phyloP scores from a whole-genome alignment of 2,329 filamentous ascomycete genomes.

The Fonsecaea multimorphosa region DNA sequence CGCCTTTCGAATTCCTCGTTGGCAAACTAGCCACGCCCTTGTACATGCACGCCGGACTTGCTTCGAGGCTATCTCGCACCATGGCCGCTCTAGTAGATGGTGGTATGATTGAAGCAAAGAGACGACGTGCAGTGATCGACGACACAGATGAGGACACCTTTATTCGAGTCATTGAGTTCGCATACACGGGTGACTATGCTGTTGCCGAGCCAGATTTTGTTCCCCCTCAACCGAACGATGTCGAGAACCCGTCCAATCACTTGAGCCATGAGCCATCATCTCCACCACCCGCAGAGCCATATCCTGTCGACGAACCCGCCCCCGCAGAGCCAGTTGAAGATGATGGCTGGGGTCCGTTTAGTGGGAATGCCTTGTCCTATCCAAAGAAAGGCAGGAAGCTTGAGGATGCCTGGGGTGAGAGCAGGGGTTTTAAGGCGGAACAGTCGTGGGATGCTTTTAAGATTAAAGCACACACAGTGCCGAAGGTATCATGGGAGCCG shows the following conservation, averaged over 20 bases:
- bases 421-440: background rate
- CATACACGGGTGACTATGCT: constrained; percentile 38
- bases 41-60: constrained; percentile 36
- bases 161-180: constrained; percentile 36
- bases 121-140: constrained; percentile 22
- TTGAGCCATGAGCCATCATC: background rate
- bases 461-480: constrained; percentile 1
- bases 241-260: background rate
- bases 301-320: too few relatives aligned
- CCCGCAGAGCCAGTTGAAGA: background rate
- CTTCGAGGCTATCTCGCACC: constrained; percentile 31
- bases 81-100: constrained; percentile 33
- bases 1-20: constrained; percentile 35
- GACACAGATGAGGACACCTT: constrained; percentile 38
- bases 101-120: constrained; percentile 33
- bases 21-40: constrained; percentile 29
- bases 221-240: background rate
- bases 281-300: too few relatives aligned
- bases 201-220: constrained; percentile 13
- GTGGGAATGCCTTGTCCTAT: too few relatives aligned
- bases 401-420: too few relatives aligned
- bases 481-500: constrained; percentile 26
- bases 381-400: too few relatives aligned
- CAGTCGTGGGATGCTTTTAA: constrained; percentile 18
- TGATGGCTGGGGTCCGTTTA: too few relatives aligned